These are phyloP conservation scores for Halophytophthora polymorphica DNA, from an alignment of 352 stramenopile species.

Conservation along the genomic window DNA sequence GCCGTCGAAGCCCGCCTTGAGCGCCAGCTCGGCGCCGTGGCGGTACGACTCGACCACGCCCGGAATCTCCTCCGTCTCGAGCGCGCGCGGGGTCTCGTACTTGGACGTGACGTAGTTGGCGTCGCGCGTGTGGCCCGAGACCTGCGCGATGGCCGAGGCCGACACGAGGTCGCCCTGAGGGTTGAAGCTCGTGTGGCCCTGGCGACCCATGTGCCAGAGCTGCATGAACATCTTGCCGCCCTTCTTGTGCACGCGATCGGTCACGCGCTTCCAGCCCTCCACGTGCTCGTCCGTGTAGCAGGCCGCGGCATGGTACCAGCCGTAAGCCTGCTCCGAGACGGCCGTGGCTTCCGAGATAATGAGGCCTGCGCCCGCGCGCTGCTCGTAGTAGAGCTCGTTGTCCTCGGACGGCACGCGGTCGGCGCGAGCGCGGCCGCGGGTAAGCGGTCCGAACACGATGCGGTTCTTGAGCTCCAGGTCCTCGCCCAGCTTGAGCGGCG, in stretches of 20 bases:
- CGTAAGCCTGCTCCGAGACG: conserved; percentile 38
- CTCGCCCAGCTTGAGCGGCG: conserved; percentile 27
- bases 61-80: conserved; percentile 71
- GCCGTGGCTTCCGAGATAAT: conserved; percentile 61
- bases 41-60: conserved; percentile 59
- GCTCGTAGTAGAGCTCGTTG: conserved; percentile 57
- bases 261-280: conserved; percentile 50
- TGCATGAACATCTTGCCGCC: conserved; percentile 76
- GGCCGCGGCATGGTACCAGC: conserved; percentile 26
- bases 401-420: conserved; percentile 38
- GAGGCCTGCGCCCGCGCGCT: conserved; percentile 51
- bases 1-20: conserved; percentile 64
- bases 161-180: conserved; percentile 44
- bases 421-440: conserved; percentile 27
- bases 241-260: conserved; percentile 73
- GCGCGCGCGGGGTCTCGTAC: conserved; percentile 42
- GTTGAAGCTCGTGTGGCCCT: conserved; percentile 54
- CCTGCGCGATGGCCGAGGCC: conserved; percentile 25
- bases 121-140: conserved; percentile 17
- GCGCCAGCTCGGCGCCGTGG: conserved; percentile 33
- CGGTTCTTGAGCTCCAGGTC: conserved; percentile 51
- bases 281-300: conserved; percentile 43
- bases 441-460: conserved; percentile 51
- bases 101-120: conserved; percentile 19
- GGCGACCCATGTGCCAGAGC: conserved; percentile 79